These are phyloP conservation scores for Elaeagnus macrophylla DNA, from an alignment of 306 rosid species.

Conservation along the genomic window DNA sequence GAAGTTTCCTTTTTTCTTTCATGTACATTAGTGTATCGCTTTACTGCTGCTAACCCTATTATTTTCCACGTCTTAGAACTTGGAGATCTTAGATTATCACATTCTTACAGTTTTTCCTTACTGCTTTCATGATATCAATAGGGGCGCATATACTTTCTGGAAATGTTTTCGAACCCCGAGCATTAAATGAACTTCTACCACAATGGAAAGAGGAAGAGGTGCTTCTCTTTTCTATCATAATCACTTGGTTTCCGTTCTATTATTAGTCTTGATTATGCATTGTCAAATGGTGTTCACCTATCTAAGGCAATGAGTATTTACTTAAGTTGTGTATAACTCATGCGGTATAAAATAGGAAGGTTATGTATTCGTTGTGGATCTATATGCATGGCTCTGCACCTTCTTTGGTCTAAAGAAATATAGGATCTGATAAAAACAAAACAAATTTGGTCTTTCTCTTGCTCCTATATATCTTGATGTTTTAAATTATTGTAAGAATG, in stretches of 20 bases:
- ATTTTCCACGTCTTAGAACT: neutral
- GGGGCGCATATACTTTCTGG: slow-evolving; percentile 94
- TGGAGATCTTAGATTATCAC: neutral
- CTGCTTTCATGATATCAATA: slow-evolving; percentile 17
- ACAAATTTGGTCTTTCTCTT: too few species aligned
- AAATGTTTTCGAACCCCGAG: slow-evolving; percentile 89
- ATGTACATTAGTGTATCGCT: neutral
- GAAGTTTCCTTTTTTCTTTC: neutral
- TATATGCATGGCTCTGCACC: too few species aligned
- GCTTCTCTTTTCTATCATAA: slow-evolving; percentile 2
- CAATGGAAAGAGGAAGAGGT: slow-evolving; percentile 83
- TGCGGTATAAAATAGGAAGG: too few species aligned
- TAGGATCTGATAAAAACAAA: too few species aligned
- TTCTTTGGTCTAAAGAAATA: too few species aligned
- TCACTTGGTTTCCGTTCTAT: neutral
- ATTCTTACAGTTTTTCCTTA: neutral
- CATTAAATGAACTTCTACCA: slow-evolving; percentile 76
- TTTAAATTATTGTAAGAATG: too few species aligned
- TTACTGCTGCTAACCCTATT: slow-evolving; percentile 3
- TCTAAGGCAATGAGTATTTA: neutral
- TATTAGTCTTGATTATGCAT: neutral
- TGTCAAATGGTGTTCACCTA: neutral
- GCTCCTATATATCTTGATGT: too few species aligned
- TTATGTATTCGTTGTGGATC: too few species aligned
- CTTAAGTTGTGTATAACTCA: too few species aligned